A percentile compares a stretch with the other conserved stretches of the same genome.
phyloP scores from a whole-genome alignment of 2,329 filamentous ascomycete species.

The Endoconidiophora laricicola region DNA sequence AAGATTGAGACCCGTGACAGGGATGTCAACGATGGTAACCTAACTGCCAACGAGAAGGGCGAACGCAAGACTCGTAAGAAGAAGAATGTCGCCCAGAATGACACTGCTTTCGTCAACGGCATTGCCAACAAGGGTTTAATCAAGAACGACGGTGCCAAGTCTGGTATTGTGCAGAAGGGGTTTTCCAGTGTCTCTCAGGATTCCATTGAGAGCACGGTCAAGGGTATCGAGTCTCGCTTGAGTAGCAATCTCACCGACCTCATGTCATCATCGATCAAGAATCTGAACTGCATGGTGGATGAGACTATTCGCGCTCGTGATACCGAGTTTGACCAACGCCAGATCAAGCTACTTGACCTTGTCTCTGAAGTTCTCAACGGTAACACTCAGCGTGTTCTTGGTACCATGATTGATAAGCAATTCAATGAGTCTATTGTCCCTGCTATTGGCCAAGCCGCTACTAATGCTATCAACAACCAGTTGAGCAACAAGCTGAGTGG shows the following conservation, averaged over 20 bases:
- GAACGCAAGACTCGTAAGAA: conserved; percentile 51
- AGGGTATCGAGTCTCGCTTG: conserved; percentile 35
- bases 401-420: conserved; percentile 58
- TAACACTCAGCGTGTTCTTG: conserved; percentile 54
- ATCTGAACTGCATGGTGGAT: conserved; percentile 44
- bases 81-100: conserved; percentile 36
- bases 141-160: conserved; percentile 6
- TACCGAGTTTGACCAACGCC: conserved; percentile 34
- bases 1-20: conserved; percentile 21
- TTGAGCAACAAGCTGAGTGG: conserved; percentile 51
- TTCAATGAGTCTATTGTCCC: conserved; percentile 65
- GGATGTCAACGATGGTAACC: conserved; percentile 6
- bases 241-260: conserved; percentile 29
- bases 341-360: conserved; percentile 38
- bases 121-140: conserved; percentile 21
- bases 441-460: conserved; percentile 49
- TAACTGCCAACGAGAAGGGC: conserved; percentile 32
- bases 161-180: conserved; percentile 11
- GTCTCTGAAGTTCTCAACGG: conserved; percentile 44
- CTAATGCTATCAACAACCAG: conserved; percentile 53
- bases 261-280: conserved; percentile 41
- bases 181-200: conserved; percentile 24
- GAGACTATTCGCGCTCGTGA: conserved; percentile 44
- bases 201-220: conserved; percentile 36
- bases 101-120: conserved; percentile 22